Evolutionary conservation across 306 rosid genomes (phyloP).

Genomic region (Elaeagnus macrophylla): DNA sequence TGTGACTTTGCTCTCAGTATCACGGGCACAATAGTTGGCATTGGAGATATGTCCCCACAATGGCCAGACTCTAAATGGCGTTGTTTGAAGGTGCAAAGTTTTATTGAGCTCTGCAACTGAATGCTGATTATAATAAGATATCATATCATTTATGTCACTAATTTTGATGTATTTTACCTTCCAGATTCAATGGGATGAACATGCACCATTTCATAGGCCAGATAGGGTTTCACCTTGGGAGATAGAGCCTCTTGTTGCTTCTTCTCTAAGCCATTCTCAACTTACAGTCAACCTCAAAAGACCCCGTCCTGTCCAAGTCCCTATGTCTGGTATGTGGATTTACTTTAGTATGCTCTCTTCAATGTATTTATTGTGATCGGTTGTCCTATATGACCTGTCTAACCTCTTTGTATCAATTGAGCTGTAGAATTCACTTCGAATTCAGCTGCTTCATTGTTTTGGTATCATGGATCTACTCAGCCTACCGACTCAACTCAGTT

Average conservation of each 20-base stretch:
- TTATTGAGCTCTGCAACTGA: not conserved
- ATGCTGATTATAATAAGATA: not conserved
- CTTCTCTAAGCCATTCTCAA: conserved; percentile 45
- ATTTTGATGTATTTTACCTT: conserved; percentile 7
- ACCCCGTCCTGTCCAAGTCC: conserved; percentile 45
- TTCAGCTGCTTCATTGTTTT: conserved; percentile 44
- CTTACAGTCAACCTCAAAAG: conserved; percentile 47
- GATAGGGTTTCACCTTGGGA: conserved; percentile 90
- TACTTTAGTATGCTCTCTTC: conserved; percentile 1
- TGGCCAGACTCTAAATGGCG: conserved; percentile 80
- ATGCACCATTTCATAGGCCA: conserved; percentile 69
- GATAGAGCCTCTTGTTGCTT: conserved; percentile 65
- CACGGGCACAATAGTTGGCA: conserved; percentile 73
- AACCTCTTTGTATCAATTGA: conserved; percentile 13
- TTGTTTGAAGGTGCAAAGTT: conserved; percentile 60
- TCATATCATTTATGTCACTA: not conserved
- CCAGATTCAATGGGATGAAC: conserved; percentile 90
- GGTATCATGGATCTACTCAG: conserved; percentile 51
- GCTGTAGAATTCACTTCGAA: conserved; percentile 30
- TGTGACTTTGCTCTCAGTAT: conserved; percentile 37
- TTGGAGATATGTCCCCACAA: conserved; percentile 55
- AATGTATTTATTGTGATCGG: conserved; percentile 1
- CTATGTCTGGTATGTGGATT: conserved; percentile 47
- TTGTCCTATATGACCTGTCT: not conserved
- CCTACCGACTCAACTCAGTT: conserved; percentile 37